Evolutionary conservation across 2,329 filamentous ascomycete genomes (phyloP).

Genomic region (Pseudogymnoascus sp.): DNA sequence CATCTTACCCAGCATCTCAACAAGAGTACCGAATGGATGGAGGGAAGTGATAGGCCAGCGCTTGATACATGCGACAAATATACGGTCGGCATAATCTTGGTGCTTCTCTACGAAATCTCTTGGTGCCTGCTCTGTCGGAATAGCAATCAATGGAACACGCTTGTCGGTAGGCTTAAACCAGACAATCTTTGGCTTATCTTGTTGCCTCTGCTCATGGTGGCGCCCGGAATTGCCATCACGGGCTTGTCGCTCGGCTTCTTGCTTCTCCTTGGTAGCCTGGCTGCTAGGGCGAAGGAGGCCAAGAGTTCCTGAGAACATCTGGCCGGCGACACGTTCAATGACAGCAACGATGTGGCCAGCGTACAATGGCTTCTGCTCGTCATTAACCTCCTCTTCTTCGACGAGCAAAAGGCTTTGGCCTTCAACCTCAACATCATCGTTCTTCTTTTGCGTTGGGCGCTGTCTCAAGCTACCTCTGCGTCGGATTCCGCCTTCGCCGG

Average conservation of each 20-base stretch:
- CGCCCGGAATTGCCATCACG: slow-evolving; percentile 69
- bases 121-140: slow-evolving; percentile 94
- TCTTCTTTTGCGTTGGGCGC: slow-evolving; percentile 98
- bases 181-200: slow-evolving; percentile 98
- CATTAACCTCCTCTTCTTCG: slow-evolving; percentile 97
- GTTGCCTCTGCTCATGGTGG: slow-evolving; percentile 71
- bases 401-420: slow-evolving; percentile 93
- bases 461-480: slow-evolving; percentile 92
- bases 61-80: slow-evolving; percentile 99
- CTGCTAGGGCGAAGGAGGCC: slow-evolving; percentile 91
- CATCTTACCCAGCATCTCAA: slow-evolving; percentile 95
- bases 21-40: slow-evolving; percentile 93
- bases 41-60: slow-evolving; percentile 99
- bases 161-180: slow-evolving; percentile 99
- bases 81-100: slow-evolving; percentile 92
- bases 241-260: slow-evolving; percentile 90
- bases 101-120: slow-evolving; percentile 98
- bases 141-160: slow-evolving; percentile 94
- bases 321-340: slow-evolving; percentile 90
- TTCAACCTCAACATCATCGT: slow-evolving; percentile 97
- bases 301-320: slow-evolving; percentile 98
- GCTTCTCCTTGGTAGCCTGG: slow-evolving; percentile 98
- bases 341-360: slow-evolving; percentile 96
- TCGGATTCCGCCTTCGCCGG: slow-evolving; percentile 75
- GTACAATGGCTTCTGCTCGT: slow-evolving; percentile 95